These are phyloP conservation scores for Fusarium oligoseptatum DNA, from an alignment of 2,329 filamentous ascomycete species.

Conservation along the genomic window DNA sequence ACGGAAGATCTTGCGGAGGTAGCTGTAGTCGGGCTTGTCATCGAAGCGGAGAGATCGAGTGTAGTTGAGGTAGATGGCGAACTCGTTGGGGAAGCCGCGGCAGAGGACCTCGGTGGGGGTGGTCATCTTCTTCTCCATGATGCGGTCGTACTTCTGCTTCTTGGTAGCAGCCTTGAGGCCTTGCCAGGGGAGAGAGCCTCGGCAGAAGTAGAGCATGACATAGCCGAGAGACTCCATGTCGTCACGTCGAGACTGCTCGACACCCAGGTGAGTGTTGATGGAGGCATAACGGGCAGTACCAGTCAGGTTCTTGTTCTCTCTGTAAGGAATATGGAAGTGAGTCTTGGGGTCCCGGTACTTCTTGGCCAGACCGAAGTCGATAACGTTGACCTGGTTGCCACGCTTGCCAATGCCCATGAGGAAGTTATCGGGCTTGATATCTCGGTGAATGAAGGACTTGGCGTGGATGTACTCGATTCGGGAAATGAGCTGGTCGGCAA, in stretches of 20 bases:
- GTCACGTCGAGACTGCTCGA: slow-evolving; percentile 98
- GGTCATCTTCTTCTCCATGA: slow-evolving; percentile 99
- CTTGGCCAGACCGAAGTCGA: slow-evolving; percentile 99
- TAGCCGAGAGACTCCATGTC: slow-evolving; percentile 99
- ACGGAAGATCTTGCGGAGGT: slow-evolving; percentile 99
- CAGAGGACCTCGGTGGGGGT: slow-evolving; percentile 98
- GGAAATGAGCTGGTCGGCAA: slow-evolving; percentile 98
- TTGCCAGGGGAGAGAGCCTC: slow-evolving; percentile 98
- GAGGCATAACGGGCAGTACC: slow-evolving; percentile 98
- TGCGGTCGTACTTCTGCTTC: slow-evolving; percentile 99
- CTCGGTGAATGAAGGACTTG: slow-evolving; percentile 99
- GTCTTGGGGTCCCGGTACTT: slow-evolving; percentile 99
- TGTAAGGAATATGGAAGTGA: slow-evolving; percentile 99
- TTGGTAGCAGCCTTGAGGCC: slow-evolving; percentile 98
- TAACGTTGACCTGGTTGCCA: slow-evolving; percentile 99
- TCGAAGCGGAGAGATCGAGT: slow-evolving; percentile 98
- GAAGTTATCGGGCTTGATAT: slow-evolving; percentile 99
- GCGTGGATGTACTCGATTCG: slow-evolving; percentile 99
- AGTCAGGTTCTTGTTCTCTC: slow-evolving; percentile 99
- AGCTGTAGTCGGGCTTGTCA: slow-evolving; percentile 99
- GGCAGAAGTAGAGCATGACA: slow-evolving; percentile 99
- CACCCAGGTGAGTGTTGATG: slow-evolving; percentile 98
- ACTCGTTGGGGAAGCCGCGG: slow-evolving; percentile 99
- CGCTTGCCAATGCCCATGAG: slow-evolving; percentile 99
- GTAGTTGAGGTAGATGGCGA: slow-evolving; percentile 99